Evolutionary conservation across 2,329 filamentous ascomycete species (phyloP), one percentile per base, ranked within the genome.

Genomic region (Claviceps purpurea): DNA sequence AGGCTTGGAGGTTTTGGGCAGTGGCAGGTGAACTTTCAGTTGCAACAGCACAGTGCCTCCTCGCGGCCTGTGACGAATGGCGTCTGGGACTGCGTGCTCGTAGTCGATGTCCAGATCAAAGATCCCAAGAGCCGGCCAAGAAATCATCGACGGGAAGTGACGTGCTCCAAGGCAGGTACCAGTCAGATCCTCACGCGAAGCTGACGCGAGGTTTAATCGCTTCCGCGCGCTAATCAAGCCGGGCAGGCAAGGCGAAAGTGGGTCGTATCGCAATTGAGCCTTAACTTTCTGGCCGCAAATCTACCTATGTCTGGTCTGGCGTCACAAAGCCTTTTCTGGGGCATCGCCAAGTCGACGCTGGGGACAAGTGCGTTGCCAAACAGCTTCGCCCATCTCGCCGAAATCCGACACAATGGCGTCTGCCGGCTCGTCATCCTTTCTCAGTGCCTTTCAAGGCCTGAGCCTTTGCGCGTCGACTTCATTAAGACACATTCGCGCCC

Each of bases 361-460:
- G 30, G 30, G 30, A 34, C 30, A 34, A 34, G 30, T 11, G 10
- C 30, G 30, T 34, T 44, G 14, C 13, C 11, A 38, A 46, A 46
- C 16, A 34, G 30, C 30, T 34, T 11, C 10, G 30, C 30, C 10
- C 30, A 34, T 34, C 30, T 39, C 1, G 39, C 30, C 57, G 52
- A 58, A 55, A 34, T 34, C 10, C 10, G 30, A 68, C 54, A 68
- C 54, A 54, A 79, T 79, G 76, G 74, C 67, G 68, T 65, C 70
- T 57, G 65, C 63, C 59, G 63, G 63, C 59, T 58, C 73, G 46
- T 68, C 70, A 55, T 65, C 70, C 60, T 68, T 81, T 55, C 62
- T 72, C 58, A 70, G 70, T 64, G 75, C 76, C 62, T 72, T 81
- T 30, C 71, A 69, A 55, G 70, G 72, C 52, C 67, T 81, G 55